Conservation (phyloP, 2,329 filamentous ascomycete species). For the Verticillium zaregamsianum region DNA sequence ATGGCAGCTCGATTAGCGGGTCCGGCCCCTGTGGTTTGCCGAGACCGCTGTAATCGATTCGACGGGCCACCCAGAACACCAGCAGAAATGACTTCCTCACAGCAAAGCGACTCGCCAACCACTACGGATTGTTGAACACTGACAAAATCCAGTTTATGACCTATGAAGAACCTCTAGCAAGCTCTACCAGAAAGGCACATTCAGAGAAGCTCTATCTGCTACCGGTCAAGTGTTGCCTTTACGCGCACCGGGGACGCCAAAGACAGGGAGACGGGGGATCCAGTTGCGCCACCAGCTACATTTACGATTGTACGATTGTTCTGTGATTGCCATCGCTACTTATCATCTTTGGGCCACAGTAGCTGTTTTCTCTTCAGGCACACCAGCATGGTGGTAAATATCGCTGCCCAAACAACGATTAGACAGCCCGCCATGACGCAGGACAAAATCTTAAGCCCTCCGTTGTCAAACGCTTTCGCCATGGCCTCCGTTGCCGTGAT, state of each 20-base stretch:
- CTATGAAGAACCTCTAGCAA: too few species aligned
- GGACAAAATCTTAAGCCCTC: constrained; percentile 61
- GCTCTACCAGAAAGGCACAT: too few species aligned
- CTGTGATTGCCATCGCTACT: background rate
- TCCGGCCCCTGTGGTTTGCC: background rate
- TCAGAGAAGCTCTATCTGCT: too few species aligned
- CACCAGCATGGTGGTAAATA: constrained; percentile 66
- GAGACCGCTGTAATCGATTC: background rate
- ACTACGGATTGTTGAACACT: too few species aligned
- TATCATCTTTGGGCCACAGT: constrained; percentile 67
- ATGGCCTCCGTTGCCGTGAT: constrained; percentile 72
- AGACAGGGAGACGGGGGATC: too few species aligned
- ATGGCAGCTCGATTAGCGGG: background rate
- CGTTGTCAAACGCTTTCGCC: constrained; percentile 55
- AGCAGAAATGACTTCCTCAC: background rate
- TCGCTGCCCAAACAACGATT: constrained; percentile 62
- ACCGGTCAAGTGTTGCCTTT: too few species aligned
- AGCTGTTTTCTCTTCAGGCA: constrained; percentile 64
- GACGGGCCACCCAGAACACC: background rate
- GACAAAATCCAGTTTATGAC: too few species aligned
- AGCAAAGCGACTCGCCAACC: background rate
- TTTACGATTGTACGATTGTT: too few species aligned
- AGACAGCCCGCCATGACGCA: constrained; percentile 64
- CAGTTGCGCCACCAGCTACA: too few species aligned
- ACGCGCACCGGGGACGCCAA: too few species aligned